A percentile compares a stretch with the other conserved stretches of the same genome.
phyloP scores from a whole-genome alignment of 2,329 filamentous ascomycete genomes.

The Calonectria naviculata region DNA sequence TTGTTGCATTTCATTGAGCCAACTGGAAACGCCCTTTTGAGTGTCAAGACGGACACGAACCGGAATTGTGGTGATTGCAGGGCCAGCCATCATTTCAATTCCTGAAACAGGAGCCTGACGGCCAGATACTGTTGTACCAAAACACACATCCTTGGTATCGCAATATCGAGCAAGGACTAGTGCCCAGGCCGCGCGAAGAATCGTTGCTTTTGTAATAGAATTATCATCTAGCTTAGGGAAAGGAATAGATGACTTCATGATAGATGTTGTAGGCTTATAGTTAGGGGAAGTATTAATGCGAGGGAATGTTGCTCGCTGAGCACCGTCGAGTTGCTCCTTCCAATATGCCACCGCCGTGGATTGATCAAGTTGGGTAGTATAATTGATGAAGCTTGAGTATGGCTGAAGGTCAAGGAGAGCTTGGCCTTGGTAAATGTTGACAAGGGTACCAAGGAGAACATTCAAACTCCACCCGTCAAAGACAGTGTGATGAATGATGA shows the following conservation, averaged over 20 bases:
- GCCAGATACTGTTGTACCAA: background rate
- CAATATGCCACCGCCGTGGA: background rate
- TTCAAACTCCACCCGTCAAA: conserved; percentile 37
- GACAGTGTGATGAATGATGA: conserved; percentile 36
- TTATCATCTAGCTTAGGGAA: background rate
- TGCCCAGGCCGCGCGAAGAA: conserved; percentile 9
- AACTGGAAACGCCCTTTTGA: conserved; percentile 33
- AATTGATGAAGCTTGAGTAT: conserved; percentile 12
- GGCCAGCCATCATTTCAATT: conserved; percentile 33
- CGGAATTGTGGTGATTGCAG: conserved; percentile 47
- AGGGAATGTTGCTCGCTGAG: conserved; percentile 9
- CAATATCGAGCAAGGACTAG: conserved; percentile 7
- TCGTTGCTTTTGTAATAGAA: conserved; percentile 1
- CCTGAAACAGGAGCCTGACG: conserved; percentile 29
- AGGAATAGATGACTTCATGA: background rate
- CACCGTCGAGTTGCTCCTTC: conserved; percentile 7
- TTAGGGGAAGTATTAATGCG: background rate
- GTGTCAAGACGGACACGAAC: conserved; percentile 41
- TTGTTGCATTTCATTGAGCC: conserved; percentile 46
- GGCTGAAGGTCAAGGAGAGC: background rate
- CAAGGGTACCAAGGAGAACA: background rate
- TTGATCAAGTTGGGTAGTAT: background rate
- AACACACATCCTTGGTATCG: conserved; percentile 6
- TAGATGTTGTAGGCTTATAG: background rate
- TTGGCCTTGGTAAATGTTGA: background rate